These are phyloP conservation scores for Cladophialophora chaetospira DNA, from an alignment of 2,329 filamentous ascomycete species.

Conservation along the genomic window DNA sequence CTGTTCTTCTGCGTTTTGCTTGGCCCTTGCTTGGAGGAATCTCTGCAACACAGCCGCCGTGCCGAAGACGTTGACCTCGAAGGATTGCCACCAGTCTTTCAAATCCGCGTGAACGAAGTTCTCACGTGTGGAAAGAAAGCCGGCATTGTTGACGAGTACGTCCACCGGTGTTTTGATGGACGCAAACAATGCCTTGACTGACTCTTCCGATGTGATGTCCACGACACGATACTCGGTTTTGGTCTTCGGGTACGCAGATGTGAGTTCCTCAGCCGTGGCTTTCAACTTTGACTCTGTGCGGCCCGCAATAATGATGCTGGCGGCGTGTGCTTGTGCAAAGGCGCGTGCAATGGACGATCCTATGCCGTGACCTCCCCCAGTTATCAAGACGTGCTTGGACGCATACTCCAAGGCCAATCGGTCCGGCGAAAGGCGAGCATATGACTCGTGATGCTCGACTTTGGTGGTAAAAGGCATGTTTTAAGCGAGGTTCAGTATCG, in stretches of 20 bases:
- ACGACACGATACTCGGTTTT: constrained; percentile 2
- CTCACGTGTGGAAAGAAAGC: background rate
- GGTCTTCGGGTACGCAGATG: background rate
- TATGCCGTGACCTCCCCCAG: constrained; percentile 6
- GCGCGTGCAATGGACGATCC: constrained; percentile 3
- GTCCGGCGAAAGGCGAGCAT: background rate
- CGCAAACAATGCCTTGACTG: constrained; percentile 3
- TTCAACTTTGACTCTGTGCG: constrained; percentile 3
- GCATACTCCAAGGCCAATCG: constrained; percentile 4
- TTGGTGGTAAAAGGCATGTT: constrained; percentile 1
- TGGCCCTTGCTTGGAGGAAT: background rate
- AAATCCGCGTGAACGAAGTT: constrained; percentile 1
- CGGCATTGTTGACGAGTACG: constrained; percentile 5
- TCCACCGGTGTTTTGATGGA: background rate
- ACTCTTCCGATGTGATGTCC: constrained; percentile 5
- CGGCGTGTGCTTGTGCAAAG: constrained; percentile 1
- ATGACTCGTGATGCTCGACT: constrained; percentile 2
- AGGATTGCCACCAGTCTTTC: constrained; percentile 5
- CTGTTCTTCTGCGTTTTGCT: background rate
- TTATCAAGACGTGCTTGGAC: constrained; percentile 1
- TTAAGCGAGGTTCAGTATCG: too few relatives aligned
- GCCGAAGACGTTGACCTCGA: constrained; percentile 6
- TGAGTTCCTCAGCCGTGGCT: constrained; percentile 1
- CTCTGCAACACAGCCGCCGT: constrained; percentile 1
- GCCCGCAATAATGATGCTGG: background rate